Conservation (phyloP, 257 asterid species). For the Lycium barbarum region DNA sequence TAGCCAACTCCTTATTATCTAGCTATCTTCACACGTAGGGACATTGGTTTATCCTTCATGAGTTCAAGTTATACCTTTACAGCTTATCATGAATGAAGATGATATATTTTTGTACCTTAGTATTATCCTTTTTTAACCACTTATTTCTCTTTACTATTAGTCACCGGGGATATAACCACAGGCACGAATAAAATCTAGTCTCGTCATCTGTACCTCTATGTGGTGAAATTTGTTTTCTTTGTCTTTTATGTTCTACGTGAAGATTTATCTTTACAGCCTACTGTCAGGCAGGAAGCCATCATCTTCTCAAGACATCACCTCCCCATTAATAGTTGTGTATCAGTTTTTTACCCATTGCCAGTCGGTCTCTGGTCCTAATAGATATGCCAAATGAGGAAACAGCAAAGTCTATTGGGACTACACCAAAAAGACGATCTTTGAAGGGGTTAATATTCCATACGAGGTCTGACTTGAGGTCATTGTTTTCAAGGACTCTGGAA, state of each 20-base stretch:
- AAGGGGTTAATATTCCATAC: not conserved
- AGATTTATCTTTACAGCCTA: conserved; percentile 15
- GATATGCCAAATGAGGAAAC: not conserved
- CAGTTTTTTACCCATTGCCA: not conserved
- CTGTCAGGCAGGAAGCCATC: not conserved
- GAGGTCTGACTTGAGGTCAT: conserved; percentile 3
- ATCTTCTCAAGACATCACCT: not conserved
- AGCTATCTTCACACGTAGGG: not conserved
- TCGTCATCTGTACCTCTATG: conserved; percentile 1
- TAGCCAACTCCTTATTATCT: not conserved
- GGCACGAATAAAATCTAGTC: not conserved
- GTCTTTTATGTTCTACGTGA: conserved; percentile 5
- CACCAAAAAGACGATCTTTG: not conserved
- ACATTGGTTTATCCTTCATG: not conserved
- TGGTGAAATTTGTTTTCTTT: not conserved
- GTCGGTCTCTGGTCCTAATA: not conserved
- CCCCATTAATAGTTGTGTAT: conserved; percentile 1
- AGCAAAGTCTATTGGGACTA: not conserved
- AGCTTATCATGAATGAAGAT: not conserved
- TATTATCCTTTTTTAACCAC: not conserved
- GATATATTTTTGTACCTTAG: not conserved
- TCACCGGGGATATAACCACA: not conserved
- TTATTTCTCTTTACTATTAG: conserved; percentile 1
- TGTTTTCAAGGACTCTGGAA: not conserved
- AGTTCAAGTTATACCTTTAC: not conserved